Percentiles rank a stretch among this genome's conserved stretches.
These are phyloP conservation scores for Microascus cirrosus DNA, from an alignment of 2,329 filamentous ascomycete genomes.

Conservation along the genomic window DNA sequence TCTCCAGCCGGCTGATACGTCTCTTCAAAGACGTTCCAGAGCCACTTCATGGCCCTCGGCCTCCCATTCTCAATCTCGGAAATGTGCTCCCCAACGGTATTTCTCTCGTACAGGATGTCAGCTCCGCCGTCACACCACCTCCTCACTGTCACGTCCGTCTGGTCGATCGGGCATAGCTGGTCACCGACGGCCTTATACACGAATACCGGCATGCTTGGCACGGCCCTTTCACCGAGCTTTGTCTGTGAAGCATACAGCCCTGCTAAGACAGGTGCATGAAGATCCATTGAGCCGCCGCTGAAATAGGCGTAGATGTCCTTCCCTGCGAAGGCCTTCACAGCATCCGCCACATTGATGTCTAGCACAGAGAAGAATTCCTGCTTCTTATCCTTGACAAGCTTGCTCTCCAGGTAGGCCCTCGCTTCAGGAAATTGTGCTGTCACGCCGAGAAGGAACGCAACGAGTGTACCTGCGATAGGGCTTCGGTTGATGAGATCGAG, in stretches of 20 bases:
- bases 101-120: conserved; percentile 30
- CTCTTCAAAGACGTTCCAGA: conserved; percentile 9
- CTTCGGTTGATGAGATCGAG: conserved; percentile 10
- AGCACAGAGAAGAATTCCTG: neutral
- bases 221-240: conserved; percentile 20
- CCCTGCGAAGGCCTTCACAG: conserved; percentile 10
- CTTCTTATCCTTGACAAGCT: conserved; percentile 10
- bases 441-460: conserved; percentile 11
- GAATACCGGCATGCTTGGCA: conserved; percentile 34
- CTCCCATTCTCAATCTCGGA: conserved; percentile 1
- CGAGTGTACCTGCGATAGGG: conserved; percentile 11
- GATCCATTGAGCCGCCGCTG: conserved; percentile 9
- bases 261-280: conserved; percentile 12
- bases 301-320: conserved; percentile 18
- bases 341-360: conserved; percentile 5
- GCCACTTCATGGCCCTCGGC: conserved; percentile 3
- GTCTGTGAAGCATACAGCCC: conserved; percentile 16
- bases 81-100: conserved; percentile 28
- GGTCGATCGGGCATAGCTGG: conserved; percentile 27
- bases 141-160: conserved; percentile 29
- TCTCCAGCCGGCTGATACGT: neutral
- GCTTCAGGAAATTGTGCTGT: conserved; percentile 12
- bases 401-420: conserved; percentile 6
- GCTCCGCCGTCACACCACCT: conserved; percentile 27
- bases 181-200: conserved; percentile 38